Base-by-base conservation (phyloP, 331 rosid species). In the Quercus lobata region DNA sequence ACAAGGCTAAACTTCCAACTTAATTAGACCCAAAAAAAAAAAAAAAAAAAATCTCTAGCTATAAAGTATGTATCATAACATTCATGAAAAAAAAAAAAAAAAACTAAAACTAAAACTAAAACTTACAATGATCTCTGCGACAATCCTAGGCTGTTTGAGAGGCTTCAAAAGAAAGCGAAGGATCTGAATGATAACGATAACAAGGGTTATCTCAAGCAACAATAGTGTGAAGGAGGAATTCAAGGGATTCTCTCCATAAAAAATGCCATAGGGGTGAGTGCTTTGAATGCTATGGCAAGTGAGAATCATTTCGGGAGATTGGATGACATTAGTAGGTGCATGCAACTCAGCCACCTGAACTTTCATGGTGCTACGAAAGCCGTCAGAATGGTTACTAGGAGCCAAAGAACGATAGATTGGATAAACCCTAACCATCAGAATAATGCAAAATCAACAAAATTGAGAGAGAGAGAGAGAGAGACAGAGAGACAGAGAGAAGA, bases 71-170 rank as follows among this genome's bases (percentile, higher is more conserved):
- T 52, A 72, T 25, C n/a, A n/a, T 37, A 68, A 69, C 0, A 41
- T 16, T 63, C 5, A 14, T 5, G 19, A 12, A 7, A 16, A 3
- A 32, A 4, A 32, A 7, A 25, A 2, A n/a, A 0, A 46, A 22
- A 66, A 62, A 53, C 96, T 83, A 22, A 66, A 68, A 15, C 16
- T 83, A 22, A 66, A 68, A 15, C 16, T 27, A 34, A 52, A 60
- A 60, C 96, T 83, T 84, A 91, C 97, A n/a, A 93, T 68, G n/a
- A 89, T 84, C 12, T 93, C 97, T 61, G 90, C 83, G 57, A 93
- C 69, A 55, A 93, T 57, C 54, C 77, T 75, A 56, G 97, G 94
- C 72, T 93, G 97, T 60, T 55, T 87, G 75, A 93, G 82, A 72
- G 97, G 97, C 87, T 63, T 91, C 71, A 91, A 92, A 69, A 88